Base-by-base conservation (phyloP, 345 rosid species). In the Fremontodendron californicum region DNA sequence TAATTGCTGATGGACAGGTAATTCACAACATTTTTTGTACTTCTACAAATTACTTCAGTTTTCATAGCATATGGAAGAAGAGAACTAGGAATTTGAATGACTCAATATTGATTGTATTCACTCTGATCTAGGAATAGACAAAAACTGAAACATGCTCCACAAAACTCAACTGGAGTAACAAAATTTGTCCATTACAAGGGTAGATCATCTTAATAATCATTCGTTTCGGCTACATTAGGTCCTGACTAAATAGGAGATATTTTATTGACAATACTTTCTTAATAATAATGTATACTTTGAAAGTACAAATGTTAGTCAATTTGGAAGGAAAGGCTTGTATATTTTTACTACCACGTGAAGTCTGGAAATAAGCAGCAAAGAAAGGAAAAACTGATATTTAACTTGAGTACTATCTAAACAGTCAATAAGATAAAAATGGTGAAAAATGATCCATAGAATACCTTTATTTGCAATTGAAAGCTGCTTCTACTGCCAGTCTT, bases 1-100 rank as follows among this genome's bases (percentile, higher is more conserved):
- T 94, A 58, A 94, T 94, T 35, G 97, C 98, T 42, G 98, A 94
- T 84, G 98, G 98, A 49, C 98, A 92, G 97, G 98, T 94, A 85
- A 73, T 66, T 60, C 23, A 2, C 35, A 57, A 42, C 18, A 29
- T 43, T 52, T 9, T 57, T 37, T 25, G 9, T 21, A 58, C 42
- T 31, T 9, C 42, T 18, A 35, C 6, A 6, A 5, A 64, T 71
- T 11, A 39, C n/a, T 51, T 35, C 15, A 37, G 29, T 58, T 42
- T 52, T 25, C 9, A 27, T 69, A 46, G 54, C 54, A 48, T 62
- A 62, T 33, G 42, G 39, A 31, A 31, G 18, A 33, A 16, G 23
- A 62, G 35, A 25, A 31, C 67, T 31, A 6, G 39, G 40, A 27
- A 9, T 58, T 62, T 33, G 0, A 2, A 25, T 61, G 42, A 31